Evolutionary conservation across 73 alveolate species (phyloP).

Genomic region (Paraurostyla sp.): DNA sequence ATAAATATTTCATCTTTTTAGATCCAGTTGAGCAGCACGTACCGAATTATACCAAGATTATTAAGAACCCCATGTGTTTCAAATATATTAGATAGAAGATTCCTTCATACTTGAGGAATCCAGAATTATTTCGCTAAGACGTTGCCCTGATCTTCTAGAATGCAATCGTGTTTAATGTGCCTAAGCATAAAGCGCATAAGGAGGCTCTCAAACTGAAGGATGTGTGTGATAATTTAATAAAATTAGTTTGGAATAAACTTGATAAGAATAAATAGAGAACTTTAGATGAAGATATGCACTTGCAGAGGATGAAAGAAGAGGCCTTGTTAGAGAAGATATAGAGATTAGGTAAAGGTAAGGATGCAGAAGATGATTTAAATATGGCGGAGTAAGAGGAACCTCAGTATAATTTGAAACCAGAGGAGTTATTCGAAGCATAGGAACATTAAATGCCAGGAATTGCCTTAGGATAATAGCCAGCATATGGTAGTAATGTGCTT

Average conservation of each 20-base stretch:
- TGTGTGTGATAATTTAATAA: slow-evolving; percentile 50
- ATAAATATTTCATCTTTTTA: slow-evolving; percentile 78
- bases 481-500: too few relatives aligned
- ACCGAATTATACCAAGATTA: slow-evolving; percentile 82
- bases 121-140: slow-evolving; percentile 79
- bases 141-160: slow-evolving; percentile 83
- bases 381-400: neutral
- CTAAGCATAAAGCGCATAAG: slow-evolving; percentile 83
- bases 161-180: slow-evolving; percentile 88
- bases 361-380: neutral
- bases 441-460: slow-evolving; percentile 20
- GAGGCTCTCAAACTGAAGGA: slow-evolving; percentile 86
- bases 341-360: neutral
- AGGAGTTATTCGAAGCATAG: slow-evolving; percentile 35
- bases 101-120: slow-evolving; percentile 79
- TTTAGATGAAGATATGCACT: slow-evolving; percentile 56
- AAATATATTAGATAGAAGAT: slow-evolving; percentile 78
- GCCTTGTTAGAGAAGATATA: neutral
- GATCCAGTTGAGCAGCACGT: slow-evolving; percentile 82
- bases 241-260: slow-evolving; percentile 52
- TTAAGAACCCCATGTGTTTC: slow-evolving; percentile 92
- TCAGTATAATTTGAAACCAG: slow-evolving; percentile 24
- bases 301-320: slow-evolving; percentile 35
- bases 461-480: too few relatives aligned
- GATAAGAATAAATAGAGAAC: slow-evolving; percentile 42